phyloP scores from a whole-genome alignment of 192 early-diverging fungal species.

The Entophlyctis luteolus region DNA sequence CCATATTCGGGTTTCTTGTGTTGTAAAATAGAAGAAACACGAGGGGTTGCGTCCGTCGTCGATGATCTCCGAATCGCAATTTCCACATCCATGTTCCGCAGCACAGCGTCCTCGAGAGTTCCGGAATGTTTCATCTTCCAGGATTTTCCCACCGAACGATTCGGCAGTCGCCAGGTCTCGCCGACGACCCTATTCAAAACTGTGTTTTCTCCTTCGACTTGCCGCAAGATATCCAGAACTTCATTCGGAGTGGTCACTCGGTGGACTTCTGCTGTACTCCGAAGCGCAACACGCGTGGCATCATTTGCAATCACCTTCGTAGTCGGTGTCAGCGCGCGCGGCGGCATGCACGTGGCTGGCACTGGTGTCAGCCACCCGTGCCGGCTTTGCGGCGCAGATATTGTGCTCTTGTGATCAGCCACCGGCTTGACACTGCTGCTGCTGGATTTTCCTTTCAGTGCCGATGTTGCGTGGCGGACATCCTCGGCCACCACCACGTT shows the following conservation, averaged over 20 bases:
- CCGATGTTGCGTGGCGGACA: not conserved
- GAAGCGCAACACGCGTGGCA: not conserved
- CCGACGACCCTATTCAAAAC: constrained; percentile 11
- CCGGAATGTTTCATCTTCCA: not conserved
- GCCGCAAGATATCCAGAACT: constrained; percentile 12
- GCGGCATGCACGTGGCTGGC: constrained; percentile 12
- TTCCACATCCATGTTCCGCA: constrained; percentile 12
- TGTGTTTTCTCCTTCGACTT: constrained; percentile 6
- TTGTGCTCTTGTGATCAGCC: not conserved
- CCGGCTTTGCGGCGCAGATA: not conserved
- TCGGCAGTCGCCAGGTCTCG: not conserved
- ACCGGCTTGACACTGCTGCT: not conserved
- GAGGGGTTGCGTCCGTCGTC: not conserved
- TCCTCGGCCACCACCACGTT: constrained; percentile 1
- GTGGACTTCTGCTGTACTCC: not conserved
- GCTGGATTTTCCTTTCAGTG: not conserved
- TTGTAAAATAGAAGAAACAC: not conserved
- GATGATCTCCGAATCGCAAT: not conserved
- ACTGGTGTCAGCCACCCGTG: not conserved
- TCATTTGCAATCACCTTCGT: constrained; percentile 16
- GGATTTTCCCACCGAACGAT: not conserved
- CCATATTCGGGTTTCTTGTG: not conserved
- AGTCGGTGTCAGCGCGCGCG: constrained; percentile 1
- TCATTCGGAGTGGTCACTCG: constrained; percentile 22
- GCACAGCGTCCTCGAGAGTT: constrained; percentile 8